Conservation (phyloP, 345 rosid genomes). For the Eucalyptus sp. region DNA sequence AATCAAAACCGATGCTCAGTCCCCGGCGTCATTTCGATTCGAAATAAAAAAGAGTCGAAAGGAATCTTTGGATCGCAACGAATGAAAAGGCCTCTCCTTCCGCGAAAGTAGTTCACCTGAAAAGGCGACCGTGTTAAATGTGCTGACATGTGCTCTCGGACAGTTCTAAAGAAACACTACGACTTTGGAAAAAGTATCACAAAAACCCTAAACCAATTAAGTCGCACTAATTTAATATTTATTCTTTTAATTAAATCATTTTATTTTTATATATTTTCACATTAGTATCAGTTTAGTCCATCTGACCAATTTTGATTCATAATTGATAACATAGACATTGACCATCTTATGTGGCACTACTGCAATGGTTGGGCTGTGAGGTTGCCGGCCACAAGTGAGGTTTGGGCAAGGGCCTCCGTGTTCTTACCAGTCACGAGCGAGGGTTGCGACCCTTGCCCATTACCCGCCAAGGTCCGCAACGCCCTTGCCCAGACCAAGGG, state of each 20-base stretch:
- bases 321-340: too few species aligned
- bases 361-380: not conserved
- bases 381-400: not conserved
- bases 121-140: not conserved
- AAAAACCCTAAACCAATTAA: not conserved
- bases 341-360: accelerated
- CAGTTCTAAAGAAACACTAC: not conserved
- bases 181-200: too few species aligned
- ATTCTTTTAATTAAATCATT: accelerated
- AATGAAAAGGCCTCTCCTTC: not conserved
- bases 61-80: accelerated
- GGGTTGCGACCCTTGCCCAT: accelerated
- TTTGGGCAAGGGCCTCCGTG: accelerated
- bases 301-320: accelerated
- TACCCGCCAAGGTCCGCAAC: accelerated
- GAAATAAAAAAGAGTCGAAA: not conserved
- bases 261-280: too few species aligned
- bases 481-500: too few species aligned
- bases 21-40: not conserved
- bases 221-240: too few species aligned
- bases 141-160: not conserved
- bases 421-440: accelerated
- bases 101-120: not conserved
- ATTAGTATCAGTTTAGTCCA: accelerated
- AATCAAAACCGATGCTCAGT: not conserved